Evolutionary conservation across 1,139 yeast species (phyloP), one percentile per base, ranked within the genome.

Genomic region (Insectozyma bohioensis): DNA sequence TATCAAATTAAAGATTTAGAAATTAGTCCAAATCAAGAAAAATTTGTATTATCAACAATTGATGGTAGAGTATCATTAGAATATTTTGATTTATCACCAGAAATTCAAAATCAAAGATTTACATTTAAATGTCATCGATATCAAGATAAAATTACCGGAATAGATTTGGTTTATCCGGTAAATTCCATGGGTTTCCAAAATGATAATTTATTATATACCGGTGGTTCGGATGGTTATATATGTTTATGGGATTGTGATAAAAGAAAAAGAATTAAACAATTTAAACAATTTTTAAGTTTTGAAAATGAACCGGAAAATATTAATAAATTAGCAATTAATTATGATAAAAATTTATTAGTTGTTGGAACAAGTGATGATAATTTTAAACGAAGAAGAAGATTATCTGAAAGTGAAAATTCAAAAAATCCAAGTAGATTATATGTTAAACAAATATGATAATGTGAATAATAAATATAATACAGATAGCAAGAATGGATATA

Each of bases 31-130:
- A 52, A 61, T 33, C 59, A 59, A 14, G 60, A 64, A 25, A 95
- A 95, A 0, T 87, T 79, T 53, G 88, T 85, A 0, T 73, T 83
- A 24, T 70, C 90, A n/a, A 82, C 95, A 3, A 72, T 87, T 10
- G 97, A 88, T 47, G 97, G 97, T 0, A 65, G 95, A 28, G 92
- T 86, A 0, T 83, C 95, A 0, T 75, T 90, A 24, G 95, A 87
- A 45, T 82, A 74, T 50, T 77, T 80, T 39, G 77, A 81, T 36
- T 67, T 74, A 2, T 53, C 71, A 0, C 71, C 74, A 1, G 64
- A 63, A 13, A 81, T 78, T 41, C 45, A 46, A 10, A 52, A 56
- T 5, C 58, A 67, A 34, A 72, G 78, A 37, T 90, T 81, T 54
- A 95, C 95, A 0, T 90, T 88, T 66, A 80, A 87, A 49, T 85